A percentile compares a stretch with the other conserved stretches of the same genome.
These are phyloP conservation scores for Didymella keratinophila DNA, from an alignment of 2,329 filamentous ascomycete genomes.

Conservation along the genomic window DNA sequence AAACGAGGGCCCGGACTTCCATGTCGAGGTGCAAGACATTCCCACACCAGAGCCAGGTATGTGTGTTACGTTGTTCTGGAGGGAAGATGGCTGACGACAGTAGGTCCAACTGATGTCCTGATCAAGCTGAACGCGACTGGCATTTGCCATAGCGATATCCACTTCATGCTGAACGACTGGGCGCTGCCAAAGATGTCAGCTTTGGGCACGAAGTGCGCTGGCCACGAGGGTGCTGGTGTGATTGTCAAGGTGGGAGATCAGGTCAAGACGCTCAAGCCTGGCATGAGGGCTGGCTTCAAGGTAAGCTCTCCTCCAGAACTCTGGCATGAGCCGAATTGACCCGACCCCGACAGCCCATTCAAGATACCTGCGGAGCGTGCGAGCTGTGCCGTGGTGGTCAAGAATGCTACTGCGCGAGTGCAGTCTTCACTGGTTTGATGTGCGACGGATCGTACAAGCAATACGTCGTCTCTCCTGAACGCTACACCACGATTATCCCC, in stretches of 20 bases:
- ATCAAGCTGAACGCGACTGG: conserved; percentile 66
- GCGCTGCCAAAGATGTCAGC: conserved; percentile 50
- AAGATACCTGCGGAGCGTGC: conserved; percentile 48
- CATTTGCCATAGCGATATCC: conserved; percentile 65
- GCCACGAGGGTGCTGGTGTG: conserved; percentile 66
- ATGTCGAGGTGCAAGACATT: conserved; percentile 57
- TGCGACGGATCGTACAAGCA: conserved; percentile 63
- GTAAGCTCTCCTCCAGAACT: conserved; percentile 13
- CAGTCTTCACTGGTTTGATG: conserved; percentile 44
- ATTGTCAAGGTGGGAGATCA: conserved; percentile 64
- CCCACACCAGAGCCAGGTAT: conserved; percentile 58
- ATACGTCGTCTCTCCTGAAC: conserved; percentile 64
- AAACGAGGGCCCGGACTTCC: conserved; percentile 60
- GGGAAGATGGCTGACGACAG: conserved; percentile 7
- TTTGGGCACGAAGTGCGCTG: conserved; percentile 57
- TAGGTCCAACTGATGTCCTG: conserved; percentile 63
- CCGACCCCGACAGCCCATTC: conserved; percentile 33
- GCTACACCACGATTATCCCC: conserved; percentile 63
- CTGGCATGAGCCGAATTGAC: not conserved
- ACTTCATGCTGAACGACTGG: conserved; percentile 65
- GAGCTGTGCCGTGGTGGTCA: conserved; percentile 60
- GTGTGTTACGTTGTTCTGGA: not conserved
- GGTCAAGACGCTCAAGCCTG: conserved; percentile 59
- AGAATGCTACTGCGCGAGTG: conserved; percentile 60
- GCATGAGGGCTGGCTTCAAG: conserved; percentile 50